These are phyloP conservation scores for Phialemonium atrogriseum DNA, from an alignment of 2,329 filamentous ascomycete genomes.

Conservation along the genomic window DNA sequence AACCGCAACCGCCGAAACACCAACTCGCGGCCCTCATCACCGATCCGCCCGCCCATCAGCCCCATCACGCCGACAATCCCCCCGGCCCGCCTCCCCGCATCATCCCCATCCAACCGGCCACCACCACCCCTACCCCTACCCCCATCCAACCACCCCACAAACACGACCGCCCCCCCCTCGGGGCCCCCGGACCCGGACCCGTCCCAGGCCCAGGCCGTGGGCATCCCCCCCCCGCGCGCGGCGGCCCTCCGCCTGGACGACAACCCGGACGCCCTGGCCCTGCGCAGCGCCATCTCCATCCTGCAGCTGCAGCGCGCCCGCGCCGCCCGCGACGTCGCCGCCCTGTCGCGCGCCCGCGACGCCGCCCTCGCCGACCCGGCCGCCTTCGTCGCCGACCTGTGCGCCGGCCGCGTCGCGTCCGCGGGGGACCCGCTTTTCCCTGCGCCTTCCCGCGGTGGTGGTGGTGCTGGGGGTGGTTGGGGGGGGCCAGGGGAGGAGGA, in stretches of 20 bases:
- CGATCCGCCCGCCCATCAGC: constrained; percentile 41
- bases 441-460: constrained; percentile 2
- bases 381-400: constrained; percentile 62
- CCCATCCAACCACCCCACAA: background rate
- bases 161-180: constrained; percentile 19
- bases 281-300: constrained; percentile 77
- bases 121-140: constrained; percentile 4
- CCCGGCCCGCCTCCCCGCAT: constrained; percentile 21
- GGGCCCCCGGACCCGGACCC: constrained; percentile 26
- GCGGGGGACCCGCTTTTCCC: constrained; percentile 21
- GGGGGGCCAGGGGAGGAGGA: background rate
- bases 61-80: constrained; percentile 45
- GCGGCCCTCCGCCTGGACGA: constrained; percentile 48
- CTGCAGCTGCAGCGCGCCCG: constrained; percentile 79
- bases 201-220: constrained; percentile 35
- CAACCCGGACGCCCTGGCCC: constrained; percentile 81
- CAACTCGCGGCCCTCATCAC: constrained; percentile 30
- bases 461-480: background rate
- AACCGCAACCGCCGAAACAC: constrained; percentile 5
- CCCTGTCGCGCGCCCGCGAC: constrained; percentile 60
- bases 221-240: constrained; percentile 37
- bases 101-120: constrained; percentile 16
- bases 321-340: constrained; percentile 65
- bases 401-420: constrained; percentile 48
- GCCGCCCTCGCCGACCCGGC: constrained; percentile 64